A percentile compares a stretch with the other conserved stretches of the same genome.
These are phyloP conservation scores for Starmerella potacharoeniae DNA, from an alignment of 805 yeast species.

Conservation along the genomic window DNA sequence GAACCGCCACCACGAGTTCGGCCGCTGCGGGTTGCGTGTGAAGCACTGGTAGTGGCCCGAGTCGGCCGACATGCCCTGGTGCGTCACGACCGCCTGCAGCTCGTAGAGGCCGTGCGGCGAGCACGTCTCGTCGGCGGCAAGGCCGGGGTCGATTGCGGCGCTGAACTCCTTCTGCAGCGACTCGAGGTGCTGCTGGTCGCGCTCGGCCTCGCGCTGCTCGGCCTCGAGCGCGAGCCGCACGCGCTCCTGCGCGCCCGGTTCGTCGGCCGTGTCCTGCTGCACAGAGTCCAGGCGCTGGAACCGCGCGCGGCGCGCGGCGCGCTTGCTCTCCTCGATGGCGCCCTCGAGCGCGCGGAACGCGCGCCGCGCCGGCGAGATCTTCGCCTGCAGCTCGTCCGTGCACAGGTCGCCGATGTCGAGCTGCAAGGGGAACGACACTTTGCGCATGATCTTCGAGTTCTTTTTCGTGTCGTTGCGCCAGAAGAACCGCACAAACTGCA, in stretches of 20 bases:
- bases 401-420: constrained; percentile 78
- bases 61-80: constrained; percentile 90
- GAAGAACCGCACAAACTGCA: constrained; percentile 87
- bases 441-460: constrained; percentile 87
- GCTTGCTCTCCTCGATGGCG: constrained; percentile 55
- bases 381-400: constrained; percentile 59
- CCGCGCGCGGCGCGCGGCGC: constrained; percentile 59
- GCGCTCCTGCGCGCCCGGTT: constrained; percentile 16
- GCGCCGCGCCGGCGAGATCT: constrained; percentile 64
- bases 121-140: constrained; percentile 42
- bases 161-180: constrained; percentile 24
- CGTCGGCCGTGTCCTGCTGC: constrained; percentile 12
- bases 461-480: constrained; percentile 89
- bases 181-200: constrained; percentile 16
- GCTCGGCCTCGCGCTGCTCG: constrained; percentile 11
- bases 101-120: constrained; percentile 85
- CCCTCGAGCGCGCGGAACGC: constrained; percentile 65
- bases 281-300: constrained; percentile 33
- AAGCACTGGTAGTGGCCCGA: constrained; percentile 95
- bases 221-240: constrained; percentile 19
- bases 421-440: constrained; percentile 89
- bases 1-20: constrained; percentile 84
- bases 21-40: constrained; percentile 50
- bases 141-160: constrained; percentile 32
- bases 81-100: constrained; percentile 73